Conservation (phyloP, 2,329 filamentous ascomycete genomes). For the Stagonosporopsis vannaccii region DNA sequence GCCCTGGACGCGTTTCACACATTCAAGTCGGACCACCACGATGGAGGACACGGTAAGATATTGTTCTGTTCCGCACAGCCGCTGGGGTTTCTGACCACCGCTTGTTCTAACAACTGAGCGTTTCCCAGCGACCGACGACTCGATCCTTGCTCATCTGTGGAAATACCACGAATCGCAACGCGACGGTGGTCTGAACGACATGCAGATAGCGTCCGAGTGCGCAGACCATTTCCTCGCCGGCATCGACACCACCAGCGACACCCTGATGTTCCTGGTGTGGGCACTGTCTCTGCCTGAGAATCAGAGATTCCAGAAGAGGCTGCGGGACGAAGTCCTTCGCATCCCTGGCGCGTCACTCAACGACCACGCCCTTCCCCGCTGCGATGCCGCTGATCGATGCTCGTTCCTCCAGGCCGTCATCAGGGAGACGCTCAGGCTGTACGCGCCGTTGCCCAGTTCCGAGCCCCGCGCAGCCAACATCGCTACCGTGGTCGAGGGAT, state of each 20-base stretch:
- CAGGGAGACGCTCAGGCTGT: not conserved
- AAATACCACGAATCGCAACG: not conserved
- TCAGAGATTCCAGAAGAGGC: not conserved
- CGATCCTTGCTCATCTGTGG: slow-evolving; percentile 3
- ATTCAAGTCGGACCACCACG: not conserved
- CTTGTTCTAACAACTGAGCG: not conserved
- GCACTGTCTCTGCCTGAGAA: slow-evolving; percentile 1
- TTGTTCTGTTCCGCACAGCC: too few relatives aligned
- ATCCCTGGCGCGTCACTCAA: not conserved
- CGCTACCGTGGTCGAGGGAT: not conserved
- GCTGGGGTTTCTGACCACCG: not conserved
- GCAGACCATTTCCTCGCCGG: slow-evolving; percentile 2
- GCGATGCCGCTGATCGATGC: not conserved
- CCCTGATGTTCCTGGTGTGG: slow-evolving; percentile 2
- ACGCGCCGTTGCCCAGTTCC: not conserved
- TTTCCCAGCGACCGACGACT: not conserved
- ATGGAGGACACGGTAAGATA: not conserved
- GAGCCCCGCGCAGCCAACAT: not conserved
- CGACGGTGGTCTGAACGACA: not conserved
- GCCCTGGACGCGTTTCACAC: not conserved
- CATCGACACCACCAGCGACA: slow-evolving; percentile 1
- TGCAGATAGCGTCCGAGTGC: slow-evolving; percentile 1
- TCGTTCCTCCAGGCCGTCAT: not conserved
- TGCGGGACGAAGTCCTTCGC: not conserved
- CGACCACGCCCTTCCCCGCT: not conserved